Conservation (phyloP, 2,329 filamentous ascomycete genomes). For the Davidsoniella virescens region DNA sequence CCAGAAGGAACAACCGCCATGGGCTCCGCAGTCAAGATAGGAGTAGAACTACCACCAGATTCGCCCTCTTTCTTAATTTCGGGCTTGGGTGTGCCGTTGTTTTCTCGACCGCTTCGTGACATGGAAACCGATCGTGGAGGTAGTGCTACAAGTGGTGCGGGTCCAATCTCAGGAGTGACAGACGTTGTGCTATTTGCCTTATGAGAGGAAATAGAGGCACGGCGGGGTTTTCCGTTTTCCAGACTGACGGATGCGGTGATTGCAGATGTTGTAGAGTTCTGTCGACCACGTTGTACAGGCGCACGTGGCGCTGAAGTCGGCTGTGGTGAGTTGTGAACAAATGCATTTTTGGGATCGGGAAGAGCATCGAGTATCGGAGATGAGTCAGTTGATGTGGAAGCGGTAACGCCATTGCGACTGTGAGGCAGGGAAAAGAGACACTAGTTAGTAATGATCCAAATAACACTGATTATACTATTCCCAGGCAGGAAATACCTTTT, state of each 20-base stretch:
- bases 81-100: constrained; percentile 18
- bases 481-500: constrained; percentile 47
- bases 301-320: constrained; percentile 36
- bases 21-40: constrained; percentile 14
- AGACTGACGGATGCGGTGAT: constrained; percentile 14
- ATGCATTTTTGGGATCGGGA: constrained; percentile 38
- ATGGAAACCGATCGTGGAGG: constrained; percentile 14
- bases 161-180: constrained; percentile 23
- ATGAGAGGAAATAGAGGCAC: constrained; percentile 43
- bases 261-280: constrained; percentile 52
- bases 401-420: constrained; percentile 25
- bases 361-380: constrained; percentile 60
- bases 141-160: constrained; percentile 18
- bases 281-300: constrained; percentile 53
- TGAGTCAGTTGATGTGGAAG: constrained; percentile 54
- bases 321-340: constrained; percentile 12
- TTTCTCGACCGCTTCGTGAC: constrained; percentile 14
- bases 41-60: constrained; percentile 25
- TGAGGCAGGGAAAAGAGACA: constrained; percentile 8
- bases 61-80: constrained; percentile 30
- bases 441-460: neutral
- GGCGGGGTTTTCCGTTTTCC: constrained; percentile 37
- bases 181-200: constrained; percentile 39
- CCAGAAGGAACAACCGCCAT: constrained; percentile 10
- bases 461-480: neutral